Conservation (phyloP, 257 asterid genomes). For the Gentiana macrophylla region DNA sequence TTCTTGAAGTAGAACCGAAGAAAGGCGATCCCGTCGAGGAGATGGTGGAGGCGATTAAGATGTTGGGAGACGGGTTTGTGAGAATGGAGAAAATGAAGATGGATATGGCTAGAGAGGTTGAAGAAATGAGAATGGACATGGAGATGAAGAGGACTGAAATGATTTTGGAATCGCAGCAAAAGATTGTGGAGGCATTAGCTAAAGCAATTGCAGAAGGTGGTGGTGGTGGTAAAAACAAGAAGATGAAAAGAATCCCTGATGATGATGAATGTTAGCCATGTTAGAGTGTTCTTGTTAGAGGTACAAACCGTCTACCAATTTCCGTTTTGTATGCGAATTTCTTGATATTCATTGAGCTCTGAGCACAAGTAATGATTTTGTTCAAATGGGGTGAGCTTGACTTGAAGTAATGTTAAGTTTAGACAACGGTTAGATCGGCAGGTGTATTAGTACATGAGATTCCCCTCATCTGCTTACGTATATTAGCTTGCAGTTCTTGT, state of each 20-base stretch:
- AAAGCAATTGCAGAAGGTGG: conserved; percentile 34
- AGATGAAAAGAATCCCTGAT: conserved; percentile 36
- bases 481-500: too few species aligned
- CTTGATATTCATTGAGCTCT: too few species aligned
- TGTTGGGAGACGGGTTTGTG: conserved; percentile 82
- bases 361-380: too few species aligned
- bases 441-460: too few species aligned
- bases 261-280: conserved; percentile 4
- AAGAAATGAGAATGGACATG: conserved; percentile 91
- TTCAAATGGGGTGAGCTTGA: too few species aligned
- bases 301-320: too few species aligned
- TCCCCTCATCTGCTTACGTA: too few species aligned
- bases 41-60: conserved; percentile 52
- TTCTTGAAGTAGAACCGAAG: conserved; percentile 19
- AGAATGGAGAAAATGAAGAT: conserved; percentile 86
- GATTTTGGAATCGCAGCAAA: conserved; percentile 84
- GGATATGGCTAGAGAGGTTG: conserved; percentile 79
- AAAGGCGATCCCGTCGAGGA: conserved; percentile 38
- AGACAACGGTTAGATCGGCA: too few species aligned
- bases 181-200: conserved; percentile 68
- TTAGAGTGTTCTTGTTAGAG: too few species aligned
- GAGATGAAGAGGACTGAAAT: conserved; percentile 95
- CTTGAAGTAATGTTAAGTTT: too few species aligned
- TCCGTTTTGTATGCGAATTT: too few species aligned
- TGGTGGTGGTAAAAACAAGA: conserved; percentile 26